Evolutionary conservation across 805 yeast species (phyloP).

Genomic region (Candida boleticola): DNA sequence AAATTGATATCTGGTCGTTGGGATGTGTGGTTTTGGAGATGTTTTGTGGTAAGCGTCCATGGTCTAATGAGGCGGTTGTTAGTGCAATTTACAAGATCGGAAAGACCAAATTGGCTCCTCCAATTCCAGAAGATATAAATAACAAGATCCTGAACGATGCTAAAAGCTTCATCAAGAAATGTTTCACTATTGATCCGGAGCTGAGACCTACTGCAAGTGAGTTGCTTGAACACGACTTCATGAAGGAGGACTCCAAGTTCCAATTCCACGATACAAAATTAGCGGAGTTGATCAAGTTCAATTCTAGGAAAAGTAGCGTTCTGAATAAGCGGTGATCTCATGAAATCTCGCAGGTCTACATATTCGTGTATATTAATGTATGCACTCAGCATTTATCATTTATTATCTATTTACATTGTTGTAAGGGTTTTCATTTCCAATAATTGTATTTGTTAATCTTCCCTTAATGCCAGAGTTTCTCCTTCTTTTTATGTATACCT

Average conservation of each 20-base stretch:
- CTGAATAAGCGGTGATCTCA: not conserved
- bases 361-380: too few relatives aligned
- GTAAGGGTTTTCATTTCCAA: too few relatives aligned
- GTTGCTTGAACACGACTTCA: constrained; percentile 55
- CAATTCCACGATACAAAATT: constrained; percentile 53
- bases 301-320: constrained; percentile 16
- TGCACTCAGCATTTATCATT: too few relatives aligned
- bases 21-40: constrained; percentile 97
- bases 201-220: constrained; percentile 81
- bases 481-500: too few relatives aligned
- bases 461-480: too few relatives aligned
- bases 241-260: constrained; percentile 40
- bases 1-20: constrained; percentile 96
- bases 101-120: constrained; percentile 86
- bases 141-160: constrained; percentile 65
- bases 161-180: constrained; percentile 64
- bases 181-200: constrained; percentile 77
- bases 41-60: constrained; percentile 97
- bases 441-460: too few relatives aligned
- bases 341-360: too few relatives aligned
- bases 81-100: constrained; percentile 93
- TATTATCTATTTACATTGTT: too few relatives aligned
- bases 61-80: constrained; percentile 94
- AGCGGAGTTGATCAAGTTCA: constrained; percentile 48
- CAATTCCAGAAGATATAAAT: constrained; percentile 86